phyloP scores from a whole-genome alignment of 345 rosid genomes.

The Melaleuca quinquenervia region DNA sequence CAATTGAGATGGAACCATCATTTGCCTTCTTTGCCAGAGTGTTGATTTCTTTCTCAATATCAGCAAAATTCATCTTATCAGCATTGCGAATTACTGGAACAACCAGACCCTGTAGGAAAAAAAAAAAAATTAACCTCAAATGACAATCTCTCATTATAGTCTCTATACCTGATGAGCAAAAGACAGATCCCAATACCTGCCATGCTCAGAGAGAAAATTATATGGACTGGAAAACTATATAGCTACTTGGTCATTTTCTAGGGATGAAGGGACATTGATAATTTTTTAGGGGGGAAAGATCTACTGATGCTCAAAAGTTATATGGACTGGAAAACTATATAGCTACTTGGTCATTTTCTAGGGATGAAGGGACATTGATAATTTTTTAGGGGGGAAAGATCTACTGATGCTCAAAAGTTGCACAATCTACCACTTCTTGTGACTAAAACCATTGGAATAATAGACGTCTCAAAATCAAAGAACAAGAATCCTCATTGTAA shows the following conservation, averaged over 20 bases:
- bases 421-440: background rate
- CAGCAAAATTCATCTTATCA: conserved; percentile 72
- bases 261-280: background rate
- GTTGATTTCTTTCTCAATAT: conserved; percentile 85
- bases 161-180: background rate
- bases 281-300: background rate
- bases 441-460: background rate
- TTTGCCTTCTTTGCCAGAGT: conserved; percentile 84
- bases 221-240: background rate
- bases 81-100: conserved; percentile 76
- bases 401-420: background rate
- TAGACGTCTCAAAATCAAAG: background rate
- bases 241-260: background rate
- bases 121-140: background rate
- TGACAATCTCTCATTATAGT: background rate
- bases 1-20: conserved; percentile 88
- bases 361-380: background rate
- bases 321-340: background rate
- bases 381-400: background rate
- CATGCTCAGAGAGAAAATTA: background rate
- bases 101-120: conserved; percentile 63
- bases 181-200: background rate
- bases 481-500: background rate
- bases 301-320: background rate
- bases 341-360: background rate